These are phyloP conservation scores for Dentipellis fragilis DNA, from an alignment of 768 basidiomycete species.

Conservation along the genomic window DNA sequence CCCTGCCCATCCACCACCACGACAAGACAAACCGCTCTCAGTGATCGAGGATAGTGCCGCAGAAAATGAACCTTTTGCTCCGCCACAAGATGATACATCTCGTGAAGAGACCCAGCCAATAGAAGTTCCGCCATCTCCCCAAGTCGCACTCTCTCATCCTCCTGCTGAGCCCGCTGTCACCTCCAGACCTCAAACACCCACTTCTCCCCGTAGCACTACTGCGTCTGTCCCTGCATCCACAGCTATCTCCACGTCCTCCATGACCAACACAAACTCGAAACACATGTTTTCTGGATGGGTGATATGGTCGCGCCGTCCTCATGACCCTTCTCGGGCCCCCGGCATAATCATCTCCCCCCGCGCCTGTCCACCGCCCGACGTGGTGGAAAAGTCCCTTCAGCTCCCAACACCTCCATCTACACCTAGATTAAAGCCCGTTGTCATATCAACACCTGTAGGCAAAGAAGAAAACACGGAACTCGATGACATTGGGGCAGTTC, in stretches of 20 bases:
- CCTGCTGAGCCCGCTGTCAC: neutral
- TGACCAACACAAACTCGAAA: neutral
- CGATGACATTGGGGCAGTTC: neutral
- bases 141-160: neutral
- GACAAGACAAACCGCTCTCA: neutral
- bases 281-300: slow-evolving; percentile 31
- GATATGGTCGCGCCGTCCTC: slow-evolving; percentile 66
- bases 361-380: slow-evolving; percentile 50
- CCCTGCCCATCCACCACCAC: neutral
- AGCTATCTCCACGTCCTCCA: neutral
- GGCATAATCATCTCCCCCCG: slow-evolving; percentile 61
- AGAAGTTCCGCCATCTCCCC: neutral
- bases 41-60: neutral
- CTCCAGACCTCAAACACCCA: neutral
- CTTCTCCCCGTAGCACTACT: neutral
- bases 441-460: neutral
- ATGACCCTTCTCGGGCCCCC: slow-evolving; percentile 52
- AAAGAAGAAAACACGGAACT: neutral
- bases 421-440: slow-evolving; percentile 10
- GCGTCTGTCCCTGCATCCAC: neutral
- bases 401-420: slow-evolving; percentile 36
- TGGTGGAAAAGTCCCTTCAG: slow-evolving; percentile 46
- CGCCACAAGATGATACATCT: neutral
- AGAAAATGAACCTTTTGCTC: neutral
- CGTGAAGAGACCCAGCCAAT: neutral